Percentiles rank a stretch among this genome's conserved stretches.
Conservation (phyloP, 2,329 filamentous ascomycete species). For the Talaromyces sp. region DNA sequence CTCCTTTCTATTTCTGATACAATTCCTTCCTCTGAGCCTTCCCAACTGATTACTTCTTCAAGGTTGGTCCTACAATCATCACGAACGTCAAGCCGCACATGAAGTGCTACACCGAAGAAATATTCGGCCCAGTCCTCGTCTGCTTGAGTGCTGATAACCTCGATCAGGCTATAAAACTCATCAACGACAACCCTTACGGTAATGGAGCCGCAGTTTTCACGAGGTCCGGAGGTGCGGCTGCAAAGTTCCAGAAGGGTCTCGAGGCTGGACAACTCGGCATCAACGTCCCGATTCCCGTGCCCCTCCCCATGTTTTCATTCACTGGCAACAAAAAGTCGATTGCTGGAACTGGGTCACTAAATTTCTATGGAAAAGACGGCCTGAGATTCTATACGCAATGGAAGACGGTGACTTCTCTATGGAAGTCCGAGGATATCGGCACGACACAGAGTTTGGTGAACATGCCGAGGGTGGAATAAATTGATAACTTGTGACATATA, state of each 20-base stretch:
- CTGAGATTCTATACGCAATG: conserved; percentile 94
- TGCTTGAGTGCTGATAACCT: conserved; percentile 63
- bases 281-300: conserved; percentile 68
- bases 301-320: conserved; percentile 65
- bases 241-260: conserved; percentile 65
- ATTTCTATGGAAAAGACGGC: conserved; percentile 92
- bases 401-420: conserved; percentile 95
- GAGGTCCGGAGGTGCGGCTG: conserved; percentile 61
- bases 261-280: conserved; percentile 69
- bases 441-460: too few species aligned
- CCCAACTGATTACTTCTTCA: conserved; percentile 2
- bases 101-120: conserved; percentile 68
- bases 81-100: conserved; percentile 67
- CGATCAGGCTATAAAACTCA: conserved; percentile 64
- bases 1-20: not conserved
- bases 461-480: too few species aligned
- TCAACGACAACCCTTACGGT: conserved; percentile 69
- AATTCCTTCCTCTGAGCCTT: not conserved
- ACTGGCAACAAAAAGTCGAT: conserved; percentile 83
- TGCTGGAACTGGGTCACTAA: conserved; percentile 87
- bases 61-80: conserved; percentile 67
- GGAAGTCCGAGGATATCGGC: conserved; percentile 82
- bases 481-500: too few species aligned
- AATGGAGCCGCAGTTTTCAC: conserved; percentile 71
- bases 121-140: conserved; percentile 68